These are phyloP conservation scores for Trypanosoma lewisi DNA, from an alignment of 208 protist genomes.

Conservation along the genomic window DNA sequence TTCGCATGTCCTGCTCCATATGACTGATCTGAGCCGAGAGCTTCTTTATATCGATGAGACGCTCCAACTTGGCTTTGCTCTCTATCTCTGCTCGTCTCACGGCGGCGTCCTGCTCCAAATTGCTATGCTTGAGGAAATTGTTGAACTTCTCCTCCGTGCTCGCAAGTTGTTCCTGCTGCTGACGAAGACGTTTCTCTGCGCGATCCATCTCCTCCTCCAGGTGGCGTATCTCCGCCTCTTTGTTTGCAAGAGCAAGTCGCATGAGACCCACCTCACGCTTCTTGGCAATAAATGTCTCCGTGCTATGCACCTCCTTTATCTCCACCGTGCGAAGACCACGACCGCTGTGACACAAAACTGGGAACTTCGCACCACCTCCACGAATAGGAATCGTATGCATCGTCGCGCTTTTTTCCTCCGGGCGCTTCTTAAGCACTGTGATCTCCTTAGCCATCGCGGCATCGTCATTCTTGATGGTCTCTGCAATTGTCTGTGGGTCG, in stretches of 20 bases:
- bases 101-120: conserved; percentile 93
- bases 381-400: conserved; percentile 8
- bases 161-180: conserved; percentile 92
- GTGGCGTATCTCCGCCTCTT: conserved; percentile 92
- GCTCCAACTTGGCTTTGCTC: conserved; percentile 90
- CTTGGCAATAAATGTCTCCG: conserved; percentile 90
- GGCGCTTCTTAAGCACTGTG: conserved; percentile 26
- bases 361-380: not conserved
- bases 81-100: conserved; percentile 92
- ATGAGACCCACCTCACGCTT: conserved; percentile 96
- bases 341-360: not conserved
- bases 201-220: conserved; percentile 92
- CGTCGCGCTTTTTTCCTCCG: conserved; percentile 16
- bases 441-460: conserved; percentile 60
- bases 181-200: conserved; percentile 86
- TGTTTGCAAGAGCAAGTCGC: conserved; percentile 93
- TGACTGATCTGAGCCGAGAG: conserved; percentile 88
- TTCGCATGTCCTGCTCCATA: conserved; percentile 89
- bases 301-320: conserved; percentile 81
- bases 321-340: conserved; percentile 26
- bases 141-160: conserved; percentile 93
- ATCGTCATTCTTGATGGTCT: conserved; percentile 65
- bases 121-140: conserved; percentile 94
- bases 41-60: conserved; percentile 95
- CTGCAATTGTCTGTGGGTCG: conserved; percentile 29